Evolutionary conservation across 345 rosid species (phyloP).

Genomic region (Cardamine occulta): DNA sequence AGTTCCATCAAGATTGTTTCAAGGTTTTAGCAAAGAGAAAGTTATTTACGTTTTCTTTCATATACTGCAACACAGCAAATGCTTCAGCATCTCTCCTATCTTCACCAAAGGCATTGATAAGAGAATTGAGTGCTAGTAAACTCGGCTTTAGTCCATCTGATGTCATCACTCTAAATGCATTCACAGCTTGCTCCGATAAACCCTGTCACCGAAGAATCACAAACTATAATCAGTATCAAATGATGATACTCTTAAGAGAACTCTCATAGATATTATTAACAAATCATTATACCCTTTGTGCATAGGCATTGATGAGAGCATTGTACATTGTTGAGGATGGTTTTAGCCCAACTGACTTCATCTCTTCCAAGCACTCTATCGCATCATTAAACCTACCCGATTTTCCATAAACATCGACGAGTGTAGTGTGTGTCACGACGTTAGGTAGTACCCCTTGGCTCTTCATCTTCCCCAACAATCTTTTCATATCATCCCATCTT

Average conservation of each 20-base stretch:
- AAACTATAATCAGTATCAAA: conserved; percentile 7
- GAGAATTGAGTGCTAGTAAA: conserved; percentile 83
- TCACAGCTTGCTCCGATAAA: conserved; percentile 85
- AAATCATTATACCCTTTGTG: conserved; percentile 73
- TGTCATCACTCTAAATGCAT: conserved; percentile 87
- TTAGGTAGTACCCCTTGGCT: conserved; percentile 69
- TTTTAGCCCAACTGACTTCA: conserved; percentile 77
- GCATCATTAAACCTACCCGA: conserved; percentile 91
- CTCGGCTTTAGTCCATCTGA: conserved; percentile 87
- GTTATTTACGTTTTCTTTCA: conserved; percentile 82
- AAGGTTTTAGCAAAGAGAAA: conserved; percentile 18
- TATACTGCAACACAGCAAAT: conserved; percentile 85
- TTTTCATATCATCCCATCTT: conserved; percentile 82
- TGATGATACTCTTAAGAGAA: background rate
- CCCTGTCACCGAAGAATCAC: conserved; percentile 56
- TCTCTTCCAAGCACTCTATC: conserved; percentile 78
- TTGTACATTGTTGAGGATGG: conserved; percentile 93
- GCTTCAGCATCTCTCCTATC: conserved; percentile 95
- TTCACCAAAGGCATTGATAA: conserved; percentile 95
- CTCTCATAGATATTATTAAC: background rate
- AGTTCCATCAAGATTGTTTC: conserved; percentile 7
- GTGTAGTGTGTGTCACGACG: conserved; percentile 84
- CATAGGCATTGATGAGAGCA: conserved; percentile 95
- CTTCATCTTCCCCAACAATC: conserved; percentile 69
- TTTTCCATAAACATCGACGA: conserved; percentile 82